Conservation (phyloP, 2,329 filamentous ascomycete species). For the Cylindrodendrum hubeiense region DNA sequence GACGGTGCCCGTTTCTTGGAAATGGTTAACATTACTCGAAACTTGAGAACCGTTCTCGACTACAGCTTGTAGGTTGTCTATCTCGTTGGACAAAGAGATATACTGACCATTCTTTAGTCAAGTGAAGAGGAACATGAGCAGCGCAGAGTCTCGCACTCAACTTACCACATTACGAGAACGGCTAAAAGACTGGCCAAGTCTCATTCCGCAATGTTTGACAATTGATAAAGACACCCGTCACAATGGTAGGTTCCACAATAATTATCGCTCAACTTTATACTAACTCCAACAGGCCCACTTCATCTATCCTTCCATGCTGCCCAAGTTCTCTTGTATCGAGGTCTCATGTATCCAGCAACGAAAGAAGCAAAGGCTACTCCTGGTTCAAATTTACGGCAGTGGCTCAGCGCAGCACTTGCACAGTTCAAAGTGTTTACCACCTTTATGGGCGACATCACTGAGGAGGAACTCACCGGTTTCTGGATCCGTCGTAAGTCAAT, state of each 20-base stretch:
- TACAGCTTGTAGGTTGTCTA: conserved; percentile 48
- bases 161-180: conserved; percentile 45
- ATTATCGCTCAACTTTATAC: not conserved
- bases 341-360: conserved; percentile 60
- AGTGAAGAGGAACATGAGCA: conserved; percentile 42
- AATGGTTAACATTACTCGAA: conserved; percentile 47
- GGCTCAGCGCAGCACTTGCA: conserved; percentile 49
- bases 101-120: conserved; percentile 26
- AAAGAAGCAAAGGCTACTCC: conserved; percentile 53
- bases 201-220: conserved; percentile 50
- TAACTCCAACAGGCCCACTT: conserved; percentile 48
- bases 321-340: conserved; percentile 57
- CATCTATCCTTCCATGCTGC: conserved; percentile 58
- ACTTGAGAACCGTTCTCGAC: conserved; percentile 50
- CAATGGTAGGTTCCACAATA: conserved; percentile 30
- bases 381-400: conserved; percentile 50
- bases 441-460: conserved; percentile 52
- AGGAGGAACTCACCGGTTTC: conserved; percentile 55
- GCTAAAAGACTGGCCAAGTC: conserved; percentile 51
- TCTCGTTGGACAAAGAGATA: not conserved
- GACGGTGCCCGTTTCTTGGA: conserved; percentile 54
- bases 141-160: conserved; percentile 30
- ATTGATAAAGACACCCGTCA: conserved; percentile 28
- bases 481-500: conserved; percentile 58
- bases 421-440: conserved; percentile 53